Evolutionary conservation across 768 basidiomycete genomes (phyloP).

Genomic region (Termitomyces sp.): DNA sequence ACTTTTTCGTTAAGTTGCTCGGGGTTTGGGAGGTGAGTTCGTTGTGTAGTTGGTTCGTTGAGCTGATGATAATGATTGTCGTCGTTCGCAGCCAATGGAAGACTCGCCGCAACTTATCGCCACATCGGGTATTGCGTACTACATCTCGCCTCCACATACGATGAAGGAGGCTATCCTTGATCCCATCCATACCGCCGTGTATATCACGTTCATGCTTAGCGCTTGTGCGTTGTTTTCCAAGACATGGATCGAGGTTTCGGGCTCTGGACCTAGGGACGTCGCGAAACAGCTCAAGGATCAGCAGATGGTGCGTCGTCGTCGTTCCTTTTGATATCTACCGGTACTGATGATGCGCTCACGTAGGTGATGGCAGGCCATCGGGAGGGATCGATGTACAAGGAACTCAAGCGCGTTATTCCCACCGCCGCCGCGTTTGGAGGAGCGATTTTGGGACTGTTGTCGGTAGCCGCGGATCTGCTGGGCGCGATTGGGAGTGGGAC

Average conservation of each 20-base stretch:
- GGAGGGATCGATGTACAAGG: constrained; percentile 99
- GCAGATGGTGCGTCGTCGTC: constrained; percentile 64
- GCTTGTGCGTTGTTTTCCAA: constrained; percentile 98
- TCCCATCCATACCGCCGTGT: constrained; percentile 89
- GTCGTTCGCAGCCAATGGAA: constrained; percentile 67
- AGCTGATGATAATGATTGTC: neutral
- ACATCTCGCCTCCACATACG: constrained; percentile 97
- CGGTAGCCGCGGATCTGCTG: constrained; percentile 89
- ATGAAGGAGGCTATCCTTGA: constrained; percentile 83
- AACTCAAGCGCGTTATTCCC: constrained; percentile 95
- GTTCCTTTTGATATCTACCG: neutral
- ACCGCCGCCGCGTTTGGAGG: constrained; percentile 97
- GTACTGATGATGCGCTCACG: no score
- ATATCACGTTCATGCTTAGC: constrained; percentile 87
- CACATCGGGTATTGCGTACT: constrained; percentile 89
- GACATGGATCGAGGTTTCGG: constrained; percentile 99
- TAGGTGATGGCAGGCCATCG: constrained; percentile 86
- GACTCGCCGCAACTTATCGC: constrained; percentile 91
- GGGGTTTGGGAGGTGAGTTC: constrained; percentile 94
- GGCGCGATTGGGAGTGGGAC: constrained; percentile 96
- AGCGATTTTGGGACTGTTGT: constrained; percentile 89
- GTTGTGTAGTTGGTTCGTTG: constrained; percentile 15
- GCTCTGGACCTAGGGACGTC: constrained; percentile 90
- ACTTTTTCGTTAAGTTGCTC: constrained; percentile 83
- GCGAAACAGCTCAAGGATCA: constrained; percentile 99